These are phyloP conservation scores for Apiospora pterosperma DNA, from an alignment of 2,329 filamentous ascomycete species.

Conservation along the genomic window DNA sequence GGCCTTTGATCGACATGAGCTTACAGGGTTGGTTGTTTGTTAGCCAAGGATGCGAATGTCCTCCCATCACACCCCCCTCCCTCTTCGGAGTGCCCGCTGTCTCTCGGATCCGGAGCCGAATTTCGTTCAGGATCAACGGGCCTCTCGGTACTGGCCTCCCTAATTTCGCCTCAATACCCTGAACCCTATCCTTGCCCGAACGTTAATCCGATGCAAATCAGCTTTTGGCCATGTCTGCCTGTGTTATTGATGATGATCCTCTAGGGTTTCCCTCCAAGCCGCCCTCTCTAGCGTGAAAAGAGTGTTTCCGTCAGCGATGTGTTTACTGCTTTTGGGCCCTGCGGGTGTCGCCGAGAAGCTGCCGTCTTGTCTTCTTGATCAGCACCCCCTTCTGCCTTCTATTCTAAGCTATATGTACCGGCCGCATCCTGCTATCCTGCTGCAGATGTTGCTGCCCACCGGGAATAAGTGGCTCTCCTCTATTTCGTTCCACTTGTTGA, in stretches of 20 bases:
- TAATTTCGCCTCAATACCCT: slow-evolving; percentile 2
- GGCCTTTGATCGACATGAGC: background rate
- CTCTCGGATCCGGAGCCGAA: background rate
- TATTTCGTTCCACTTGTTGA: background rate
- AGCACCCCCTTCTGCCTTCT: background rate
- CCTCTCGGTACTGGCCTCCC: background rate
- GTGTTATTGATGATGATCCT: background rate
- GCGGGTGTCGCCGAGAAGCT: slow-evolving; percentile 2
- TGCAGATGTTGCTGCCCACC: background rate
- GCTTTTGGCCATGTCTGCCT: background rate
- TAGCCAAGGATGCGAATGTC: background rate
- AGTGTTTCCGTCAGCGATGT: background rate
- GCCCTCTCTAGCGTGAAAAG: background rate
- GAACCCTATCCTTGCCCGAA: background rate
- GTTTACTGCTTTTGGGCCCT: background rate
- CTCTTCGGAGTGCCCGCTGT: background rate
- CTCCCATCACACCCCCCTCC: background rate
- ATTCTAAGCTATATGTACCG: background rate
- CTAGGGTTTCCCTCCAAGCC: background rate
- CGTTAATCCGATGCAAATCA: background rate
- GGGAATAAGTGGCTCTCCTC: background rate
- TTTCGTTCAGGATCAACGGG: background rate
- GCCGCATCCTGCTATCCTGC: background rate
- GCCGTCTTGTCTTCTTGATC: background rate
- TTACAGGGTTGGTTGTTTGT: background rate